Evolutionary conservation across 148 eudicot genomes (phyloP).

Genomic region (Vaccinium vitisidaea): DNA sequence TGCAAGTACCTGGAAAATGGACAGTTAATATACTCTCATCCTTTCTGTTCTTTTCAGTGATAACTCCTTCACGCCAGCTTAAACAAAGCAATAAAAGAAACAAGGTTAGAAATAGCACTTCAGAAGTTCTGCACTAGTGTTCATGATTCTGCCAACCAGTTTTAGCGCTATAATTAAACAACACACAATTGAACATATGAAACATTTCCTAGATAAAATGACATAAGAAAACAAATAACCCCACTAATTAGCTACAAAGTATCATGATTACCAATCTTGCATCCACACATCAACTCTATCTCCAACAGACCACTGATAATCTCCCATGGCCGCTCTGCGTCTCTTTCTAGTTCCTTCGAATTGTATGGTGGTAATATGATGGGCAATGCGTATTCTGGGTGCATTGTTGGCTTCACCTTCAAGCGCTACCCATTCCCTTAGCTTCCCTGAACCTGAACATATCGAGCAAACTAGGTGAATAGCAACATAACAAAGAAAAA

Average conservation of each 20-base stretch:
- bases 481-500: background rate
- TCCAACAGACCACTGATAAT: slow-evolving; percentile 67
- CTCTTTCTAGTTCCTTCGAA: slow-evolving; percentile 74
- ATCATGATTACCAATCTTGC: slow-evolving; percentile 63
- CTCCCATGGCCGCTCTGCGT: slow-evolving; percentile 68
- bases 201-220: background rate
- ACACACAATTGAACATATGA: background rate
- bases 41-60: slow-evolving; percentile 64
- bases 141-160: background rate
- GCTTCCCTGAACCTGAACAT: slow-evolving; percentile 44
- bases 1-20: slow-evolving; percentile 73
- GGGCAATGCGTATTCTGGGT: slow-evolving; percentile 66
- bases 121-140: background rate
- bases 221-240: background rate
- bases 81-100: slow-evolving; percentile 23
- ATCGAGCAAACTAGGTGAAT: background rate
- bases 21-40: slow-evolving; percentile 77
- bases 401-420: slow-evolving; percentile 54
- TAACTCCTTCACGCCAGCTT: slow-evolving; percentile 95
- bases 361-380: slow-evolving; percentile 41
- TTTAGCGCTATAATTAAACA: background rate
- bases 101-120: background rate
- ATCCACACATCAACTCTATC: slow-evolving; percentile 88
- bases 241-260: background rate
- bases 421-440: slow-evolving; percentile 76